Evolutionary conservation across 768 basidiomycete genomes (phyloP).

Genomic region (Tylopilus felleus): DNA sequence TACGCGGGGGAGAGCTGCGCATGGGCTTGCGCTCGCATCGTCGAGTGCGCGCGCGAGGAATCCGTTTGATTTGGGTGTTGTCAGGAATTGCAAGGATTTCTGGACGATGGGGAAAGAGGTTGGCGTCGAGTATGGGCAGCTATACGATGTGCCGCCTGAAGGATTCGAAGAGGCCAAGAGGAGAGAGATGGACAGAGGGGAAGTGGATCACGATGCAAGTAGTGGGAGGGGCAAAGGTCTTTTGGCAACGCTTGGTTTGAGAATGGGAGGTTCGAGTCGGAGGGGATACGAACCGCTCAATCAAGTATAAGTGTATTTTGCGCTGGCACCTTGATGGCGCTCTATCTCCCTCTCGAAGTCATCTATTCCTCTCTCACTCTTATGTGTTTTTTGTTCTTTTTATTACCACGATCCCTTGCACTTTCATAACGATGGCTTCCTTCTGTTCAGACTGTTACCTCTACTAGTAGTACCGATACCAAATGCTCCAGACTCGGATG

Average conservation of each 20-base stretch:
- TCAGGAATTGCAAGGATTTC: conserved; percentile 87
- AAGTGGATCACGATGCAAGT: conserved; percentile 41
- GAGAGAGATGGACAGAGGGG: conserved; percentile 46
- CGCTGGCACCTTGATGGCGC: no score
- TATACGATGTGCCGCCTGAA: conserved; percentile 88
- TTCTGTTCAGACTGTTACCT: background rate
- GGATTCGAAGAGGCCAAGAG: conserved; percentile 77
- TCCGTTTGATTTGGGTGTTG: conserved; percentile 85
- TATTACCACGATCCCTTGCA: background rate
- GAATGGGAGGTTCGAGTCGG: conserved; percentile 36
- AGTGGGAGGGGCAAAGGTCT: conserved; percentile 37
- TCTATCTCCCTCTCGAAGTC: background rate
- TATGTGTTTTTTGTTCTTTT: background rate
- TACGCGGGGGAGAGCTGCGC: conserved; percentile 84
- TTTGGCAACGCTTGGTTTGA: conserved; percentile 32
- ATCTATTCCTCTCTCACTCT: background rate
- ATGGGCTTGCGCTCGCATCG: conserved; percentile 72
- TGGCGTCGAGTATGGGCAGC: conserved; percentile 83
- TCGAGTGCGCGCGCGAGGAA: conserved; percentile 63
- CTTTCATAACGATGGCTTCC: background rate
- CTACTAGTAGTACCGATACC: background rate
- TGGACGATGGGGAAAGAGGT: conserved; percentile 85
- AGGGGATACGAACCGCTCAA: conserved; percentile 35
- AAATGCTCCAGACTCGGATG: no score
- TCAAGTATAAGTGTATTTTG: conserved; percentile 22